Conservation (phyloP, 2,329 filamentous ascomycete species). For the Penicillium sp. region DNA sequence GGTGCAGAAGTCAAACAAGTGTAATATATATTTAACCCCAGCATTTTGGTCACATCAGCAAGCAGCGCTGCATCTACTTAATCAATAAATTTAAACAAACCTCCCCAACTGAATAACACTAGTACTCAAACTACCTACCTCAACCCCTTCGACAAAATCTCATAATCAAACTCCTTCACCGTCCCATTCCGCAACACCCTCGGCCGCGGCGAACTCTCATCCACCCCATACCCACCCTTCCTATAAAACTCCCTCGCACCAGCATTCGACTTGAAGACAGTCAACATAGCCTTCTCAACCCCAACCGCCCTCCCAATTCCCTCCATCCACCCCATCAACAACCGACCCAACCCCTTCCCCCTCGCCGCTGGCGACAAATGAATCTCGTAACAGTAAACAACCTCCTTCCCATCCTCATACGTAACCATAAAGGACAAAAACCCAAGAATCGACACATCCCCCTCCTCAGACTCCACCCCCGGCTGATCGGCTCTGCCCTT, state of each 20-base stretch:
- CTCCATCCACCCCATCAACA: slow-evolving; percentile 56
- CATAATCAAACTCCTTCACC: slow-evolving; percentile 55
- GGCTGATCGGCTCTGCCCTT: neutral
- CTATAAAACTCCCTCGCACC: slow-evolving; percentile 55
- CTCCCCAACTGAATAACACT: neutral
- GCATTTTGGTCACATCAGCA: slow-evolving; percentile 8
- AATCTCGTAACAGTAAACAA: slow-evolving; percentile 68
- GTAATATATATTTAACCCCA: slow-evolving; percentile 47
- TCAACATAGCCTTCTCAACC: slow-evolving; percentile 63
- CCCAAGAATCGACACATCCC: slow-evolving; percentile 39
- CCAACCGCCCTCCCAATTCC: slow-evolving; percentile 50
- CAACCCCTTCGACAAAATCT: slow-evolving; percentile 57
- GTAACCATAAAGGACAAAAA: slow-evolving; percentile 62
- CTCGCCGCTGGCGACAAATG: slow-evolving; percentile 54
- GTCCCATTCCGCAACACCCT: slow-evolving; percentile 54
- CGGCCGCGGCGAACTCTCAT: slow-evolving; percentile 57
- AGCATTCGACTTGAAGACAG: slow-evolving; percentile 59
- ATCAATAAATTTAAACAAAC: slow-evolving; percentile 2
- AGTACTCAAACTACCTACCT: neutral
- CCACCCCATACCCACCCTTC: slow-evolving; percentile 54
- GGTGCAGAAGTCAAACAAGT: slow-evolving; percentile 89
- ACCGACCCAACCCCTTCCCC: slow-evolving; percentile 55
- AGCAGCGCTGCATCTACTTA: neutral
- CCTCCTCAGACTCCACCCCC: too few relatives aligned
- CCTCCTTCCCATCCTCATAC: slow-evolving; percentile 59